Evolutionary conservation across 2,329 filamentous ascomycete genomes (phyloP), one percentile per base, ranked within the genome.

Genomic region (Coniochaeta prunicola): DNA sequence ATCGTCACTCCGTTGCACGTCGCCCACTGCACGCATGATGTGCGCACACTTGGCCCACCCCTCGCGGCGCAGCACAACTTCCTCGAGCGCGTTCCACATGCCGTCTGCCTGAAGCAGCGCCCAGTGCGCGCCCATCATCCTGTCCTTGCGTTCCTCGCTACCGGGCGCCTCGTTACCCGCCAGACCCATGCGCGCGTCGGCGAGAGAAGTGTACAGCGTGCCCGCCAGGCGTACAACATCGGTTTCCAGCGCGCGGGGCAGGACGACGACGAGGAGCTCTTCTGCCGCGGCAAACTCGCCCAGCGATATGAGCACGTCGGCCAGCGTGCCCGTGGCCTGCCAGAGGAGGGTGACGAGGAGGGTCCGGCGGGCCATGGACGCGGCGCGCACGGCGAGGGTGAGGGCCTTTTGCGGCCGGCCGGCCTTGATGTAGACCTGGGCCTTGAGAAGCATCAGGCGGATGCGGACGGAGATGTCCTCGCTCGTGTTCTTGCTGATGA

Each of bases 21-120:
- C 88, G 0, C 87, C 89, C 8, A 83, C 79, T 53, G 88, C 75
- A 70, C 87, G 85, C 77, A 90, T 89, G 56, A 96, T 81, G 56
- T 86, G 86, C 3, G 89, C 88, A 73, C 91, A 92, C 77, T 94
- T 94, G 21, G 88, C 87, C 75, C 92, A 82, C 77, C 90, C 86
- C 71, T 92, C 88, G 67, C 90, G 87, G 73, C 90, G 87, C 58
- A 85, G 85, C n/a, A 77, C 74, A 15, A 86, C 74, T 68, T 90
- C 89, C 68, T 90, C 85, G 15, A 91, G 76, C 53, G 77, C 80
- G 45, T 85, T 82, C 69, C 84, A 96, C 62, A 86, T 81, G 33
- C 76, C 75, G 64, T 86, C 85, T 0, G 87, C 83, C 61, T 77
- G 81, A 58, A 88, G 84, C 54, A 90, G 78, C 31, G 85, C 83